Evolutionary conservation across 371 early-diverging fungal species (phyloP), one percentile per base, ranked within the genome.

Genomic region (Synchytrium microbalum): DNA sequence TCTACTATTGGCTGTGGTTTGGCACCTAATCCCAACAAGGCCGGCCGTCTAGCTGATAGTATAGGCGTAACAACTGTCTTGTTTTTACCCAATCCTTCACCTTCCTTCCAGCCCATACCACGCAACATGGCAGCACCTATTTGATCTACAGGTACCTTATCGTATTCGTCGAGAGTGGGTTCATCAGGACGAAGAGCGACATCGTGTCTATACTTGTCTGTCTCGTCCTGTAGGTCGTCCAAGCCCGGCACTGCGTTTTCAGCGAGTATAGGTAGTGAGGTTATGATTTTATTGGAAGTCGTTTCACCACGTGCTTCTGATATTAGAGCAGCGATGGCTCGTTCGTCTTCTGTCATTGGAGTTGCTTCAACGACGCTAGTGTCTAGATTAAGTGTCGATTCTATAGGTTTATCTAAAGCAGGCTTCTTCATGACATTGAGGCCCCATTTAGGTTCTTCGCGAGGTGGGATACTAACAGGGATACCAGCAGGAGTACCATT

Each of bases 71-170:
- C 69, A 54, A 65, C 70, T 64, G 38, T 64, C 65, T 64, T 66
- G 64, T 63, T 75, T 69, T 73, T 78, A 23, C 89, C 89, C 24
- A 88, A 80, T 0, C 80, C 79, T 62, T 83, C 77, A 28, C 90
- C 90, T 54, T 88, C 87, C 52, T 78, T 84, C 93, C 94, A 95
- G 0, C 96, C 96, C 86, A 96, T 89, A 0, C 95, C 93, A 30
- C 92, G 81, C 59, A 96, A 70, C 62, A 95, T 71, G 0, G 94
- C 95, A 0, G 84, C 84, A 0, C 96, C 96, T 80, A 95, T 94
- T 57, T 88, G 86, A 55, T 92, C 91, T 0, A 96, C 86, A 2
- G 96, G 93, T 0, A 92, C 84, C 0, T 83, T 74, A 51, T 88
- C 90, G 65, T 94, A 95, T 54, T 89, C 88, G 1, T 89, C 92